phyloP scores from a whole-genome alignment of 225 moss, liverwort and hornwort genomes.

The Polytrichum commune region DNA sequence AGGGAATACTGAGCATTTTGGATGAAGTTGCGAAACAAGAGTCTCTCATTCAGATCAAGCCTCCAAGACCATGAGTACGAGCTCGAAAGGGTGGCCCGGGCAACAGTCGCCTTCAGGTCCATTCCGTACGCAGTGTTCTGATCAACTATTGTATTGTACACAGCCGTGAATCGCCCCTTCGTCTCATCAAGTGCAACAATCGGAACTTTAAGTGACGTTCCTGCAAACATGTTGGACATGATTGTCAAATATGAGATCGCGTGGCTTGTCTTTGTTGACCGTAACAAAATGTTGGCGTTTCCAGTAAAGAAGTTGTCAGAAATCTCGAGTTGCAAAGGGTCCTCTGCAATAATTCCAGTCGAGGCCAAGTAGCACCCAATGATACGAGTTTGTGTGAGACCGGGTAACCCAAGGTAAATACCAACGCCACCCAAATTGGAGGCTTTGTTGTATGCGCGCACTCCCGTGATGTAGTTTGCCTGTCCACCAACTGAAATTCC shows the following conservation, averaged over 20 bases:
- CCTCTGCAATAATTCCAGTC: constrained; percentile 73
- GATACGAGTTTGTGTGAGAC: constrained; percentile 72
- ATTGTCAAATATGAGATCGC: constrained; percentile 58
- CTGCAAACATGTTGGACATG: constrained; percentile 68
- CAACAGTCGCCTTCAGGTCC: constrained; percentile 68
- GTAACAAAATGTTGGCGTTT: constrained; percentile 66
- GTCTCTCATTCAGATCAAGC: constrained; percentile 61
- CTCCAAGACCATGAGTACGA: constrained; percentile 53
- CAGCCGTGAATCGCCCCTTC: constrained; percentile 49
- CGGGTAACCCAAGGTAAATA: constrained; percentile 67
- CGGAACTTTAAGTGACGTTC: constrained; percentile 35
- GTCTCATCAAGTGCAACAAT: constrained; percentile 67
- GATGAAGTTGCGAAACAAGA: constrained; percentile 67
- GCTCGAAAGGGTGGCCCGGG: constrained; percentile 53
- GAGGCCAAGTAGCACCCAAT: constrained; percentile 62
- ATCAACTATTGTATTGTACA: constrained; percentile 61
- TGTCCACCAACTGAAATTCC: constrained; percentile 57
- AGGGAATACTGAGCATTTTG: constrained; percentile 71
- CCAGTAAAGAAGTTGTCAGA: constrained; percentile 57
- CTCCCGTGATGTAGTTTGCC: constrained; percentile 62
- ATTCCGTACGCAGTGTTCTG: constrained; percentile 88
- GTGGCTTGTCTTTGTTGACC: constrained; percentile 54
- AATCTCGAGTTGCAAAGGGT: constrained; percentile 65
- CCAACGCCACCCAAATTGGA: constrained; percentile 57
- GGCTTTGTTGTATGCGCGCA: constrained; percentile 68